Percentiles rank a stretch among this genome's conserved stretches.
Evolutionary conservation across 306 rosid species (phyloP).

Genomic region (Pterocarpus macrocarpus): DNA sequence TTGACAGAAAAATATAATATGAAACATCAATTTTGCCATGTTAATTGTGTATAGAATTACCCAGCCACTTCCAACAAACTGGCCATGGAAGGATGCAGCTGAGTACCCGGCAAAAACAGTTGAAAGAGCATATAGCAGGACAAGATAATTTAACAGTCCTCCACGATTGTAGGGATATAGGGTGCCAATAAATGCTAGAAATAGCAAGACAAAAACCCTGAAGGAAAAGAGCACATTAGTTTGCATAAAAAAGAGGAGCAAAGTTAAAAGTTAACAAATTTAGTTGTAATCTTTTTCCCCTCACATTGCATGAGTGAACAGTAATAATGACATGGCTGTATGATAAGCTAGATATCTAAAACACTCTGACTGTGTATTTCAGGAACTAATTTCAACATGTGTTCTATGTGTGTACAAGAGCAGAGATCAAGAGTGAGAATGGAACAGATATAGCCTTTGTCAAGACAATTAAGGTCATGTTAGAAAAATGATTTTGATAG

Average conservation of each 20-base stretch:
- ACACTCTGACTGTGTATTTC: conserved; percentile 8
- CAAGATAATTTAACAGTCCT: conserved; percentile 67
- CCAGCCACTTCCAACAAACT: conserved; percentile 80
- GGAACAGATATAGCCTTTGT: too few species aligned
- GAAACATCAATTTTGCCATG: conserved; percentile 12
- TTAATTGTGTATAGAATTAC: conserved; percentile 52
- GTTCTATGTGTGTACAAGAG: too few species aligned
- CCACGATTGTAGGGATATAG: conserved; percentile 89
- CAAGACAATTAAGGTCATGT: too few species aligned
- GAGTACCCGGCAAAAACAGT: conserved; percentile 80
- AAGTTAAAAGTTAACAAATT: conserved; percentile 18
- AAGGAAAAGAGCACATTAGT: conserved; percentile 37
- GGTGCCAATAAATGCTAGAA: conserved; percentile 72
- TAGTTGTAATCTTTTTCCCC: not conserved
- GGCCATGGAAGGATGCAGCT: conserved; percentile 77
- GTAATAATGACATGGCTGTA: conserved; percentile 3
- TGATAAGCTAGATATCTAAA: conserved; percentile 37
- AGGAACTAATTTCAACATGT: too few species aligned
- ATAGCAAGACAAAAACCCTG: conserved; percentile 71
- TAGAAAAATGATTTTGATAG: too few species aligned
- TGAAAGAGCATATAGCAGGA: conserved; percentile 64
- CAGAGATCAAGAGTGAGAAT: too few species aligned
- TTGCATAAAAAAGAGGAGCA: conserved; percentile 29
- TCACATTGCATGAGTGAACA: conserved; percentile 21
- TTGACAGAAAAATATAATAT: conserved; percentile 2